Evolutionary conservation across 805 yeast genomes (phyloP).

Genomic region (Sugiyamaella smithiae): DNA sequence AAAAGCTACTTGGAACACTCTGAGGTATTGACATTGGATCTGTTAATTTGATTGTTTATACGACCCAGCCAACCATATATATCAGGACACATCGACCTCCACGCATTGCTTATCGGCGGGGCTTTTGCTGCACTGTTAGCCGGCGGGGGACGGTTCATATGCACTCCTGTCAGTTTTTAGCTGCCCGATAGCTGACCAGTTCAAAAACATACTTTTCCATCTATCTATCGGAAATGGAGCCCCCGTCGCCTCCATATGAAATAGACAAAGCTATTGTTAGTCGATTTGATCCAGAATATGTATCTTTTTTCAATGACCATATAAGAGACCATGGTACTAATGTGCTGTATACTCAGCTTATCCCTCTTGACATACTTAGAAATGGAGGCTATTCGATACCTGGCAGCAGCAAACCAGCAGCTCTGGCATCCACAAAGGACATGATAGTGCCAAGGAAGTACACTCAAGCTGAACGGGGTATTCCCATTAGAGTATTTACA

Average conservation of each 20-base stretch:
- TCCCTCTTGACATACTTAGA: conserved; percentile 33
- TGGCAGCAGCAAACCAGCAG: conserved; percentile 37
- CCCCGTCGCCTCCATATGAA: conserved; percentile 30
- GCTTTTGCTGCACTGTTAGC: too few species aligned
- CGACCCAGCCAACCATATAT: too few species aligned
- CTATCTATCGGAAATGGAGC: neutral
- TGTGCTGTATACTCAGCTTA: conserved; percentile 38
- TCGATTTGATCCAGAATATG: conserved; percentile 40
- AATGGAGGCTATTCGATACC: conserved; percentile 42
- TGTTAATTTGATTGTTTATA: too few species aligned
- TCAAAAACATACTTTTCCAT: too few species aligned
- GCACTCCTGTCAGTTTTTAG: too few species aligned
- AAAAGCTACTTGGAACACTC: conserved; percentile 18
- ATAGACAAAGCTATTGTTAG: conserved; percentile 33
- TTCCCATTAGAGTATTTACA: conserved; percentile 37
- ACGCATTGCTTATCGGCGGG: too few species aligned
- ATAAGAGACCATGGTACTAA: conserved; percentile 30
- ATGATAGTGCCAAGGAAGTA: conserved; percentile 36
- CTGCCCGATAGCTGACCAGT: too few species aligned
- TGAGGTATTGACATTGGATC: too few species aligned
- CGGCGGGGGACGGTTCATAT: too few species aligned
- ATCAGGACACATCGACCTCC: too few species aligned
- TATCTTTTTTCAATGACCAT: conserved; percentile 36
- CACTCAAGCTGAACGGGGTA: conserved; percentile 21
- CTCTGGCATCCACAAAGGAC: conserved; percentile 34